Conservation (phyloP, 2,329 filamentous ascomycete species). For the Raffaelea albimanens region DNA sequence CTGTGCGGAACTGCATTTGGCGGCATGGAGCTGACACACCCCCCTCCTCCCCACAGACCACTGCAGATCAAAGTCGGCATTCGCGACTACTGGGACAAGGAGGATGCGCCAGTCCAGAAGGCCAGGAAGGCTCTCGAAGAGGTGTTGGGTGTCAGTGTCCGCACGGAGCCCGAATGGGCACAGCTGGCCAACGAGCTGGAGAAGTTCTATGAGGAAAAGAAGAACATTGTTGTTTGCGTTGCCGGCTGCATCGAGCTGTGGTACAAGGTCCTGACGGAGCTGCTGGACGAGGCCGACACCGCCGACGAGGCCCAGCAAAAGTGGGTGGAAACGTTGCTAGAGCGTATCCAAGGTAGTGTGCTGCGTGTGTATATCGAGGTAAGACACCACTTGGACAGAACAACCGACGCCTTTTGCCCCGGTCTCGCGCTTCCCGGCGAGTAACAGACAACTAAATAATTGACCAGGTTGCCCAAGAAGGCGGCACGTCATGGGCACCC, state of each 20-base stretch:
- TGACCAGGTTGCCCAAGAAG: constrained; percentile 12
- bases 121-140: constrained; percentile 21
- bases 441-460: too few relatives aligned
- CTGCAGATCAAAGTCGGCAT: constrained; percentile 32
- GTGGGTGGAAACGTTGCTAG: constrained; percentile 33
- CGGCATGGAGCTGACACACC: too few relatives aligned
- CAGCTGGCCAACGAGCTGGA: constrained; percentile 29
- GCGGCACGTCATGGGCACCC: constrained; percentile 27
- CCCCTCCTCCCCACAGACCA: too few relatives aligned
- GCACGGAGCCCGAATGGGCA: constrained; percentile 32
- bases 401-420: too few relatives aligned
- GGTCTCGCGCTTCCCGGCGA: too few relatives aligned
- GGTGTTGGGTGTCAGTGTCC: constrained; percentile 28
- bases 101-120: constrained; percentile 22
- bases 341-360: constrained; percentile 17
- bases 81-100: constrained; percentile 32
- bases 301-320: constrained; percentile 26
- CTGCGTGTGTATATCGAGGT: constrained; percentile 26
- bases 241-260: constrained; percentile 29
- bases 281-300: constrained; percentile 20
- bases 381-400: too few relatives aligned
- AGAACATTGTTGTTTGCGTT: constrained; percentile 26
- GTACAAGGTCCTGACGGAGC: constrained; percentile 25
- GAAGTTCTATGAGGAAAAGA: constrained; percentile 26
- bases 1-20: too few relatives aligned